Evolutionary conservation across 345 rosid species (phyloP).

Genomic region (Brassica carinata): DNA sequence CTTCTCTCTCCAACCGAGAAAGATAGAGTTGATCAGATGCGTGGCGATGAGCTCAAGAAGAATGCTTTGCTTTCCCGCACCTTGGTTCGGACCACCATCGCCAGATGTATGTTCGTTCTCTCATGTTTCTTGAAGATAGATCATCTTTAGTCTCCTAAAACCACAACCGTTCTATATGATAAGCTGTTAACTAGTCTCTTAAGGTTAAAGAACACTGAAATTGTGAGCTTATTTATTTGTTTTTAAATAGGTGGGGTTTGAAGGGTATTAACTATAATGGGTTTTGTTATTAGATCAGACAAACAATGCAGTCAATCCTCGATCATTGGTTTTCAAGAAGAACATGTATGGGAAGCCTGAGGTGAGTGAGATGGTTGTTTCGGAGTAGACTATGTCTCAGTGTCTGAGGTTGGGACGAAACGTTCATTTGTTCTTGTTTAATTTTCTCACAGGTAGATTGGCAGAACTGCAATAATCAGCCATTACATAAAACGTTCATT

Average conservation of each 20-base stretch:
- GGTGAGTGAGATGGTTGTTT: constrained; percentile 49
- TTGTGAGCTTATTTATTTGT: not conserved
- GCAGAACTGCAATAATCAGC: constrained; percentile 44
- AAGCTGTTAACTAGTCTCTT: too few relatives aligned
- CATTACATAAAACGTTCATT: constrained; percentile 41
- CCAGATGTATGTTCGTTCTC: constrained; percentile 66
- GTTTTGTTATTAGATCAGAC: constrained; percentile 56
- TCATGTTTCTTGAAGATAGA: not conserved
- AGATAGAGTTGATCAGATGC: constrained; percentile 52
- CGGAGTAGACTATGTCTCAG: not conserved
- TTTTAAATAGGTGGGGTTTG: not conserved
- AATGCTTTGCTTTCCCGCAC: constrained; percentile 77
- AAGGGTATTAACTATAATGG: constrained; percentile 19
- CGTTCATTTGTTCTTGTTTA: not conserved
- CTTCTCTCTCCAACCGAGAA: constrained; percentile 77
- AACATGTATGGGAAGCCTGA: constrained; percentile 91
- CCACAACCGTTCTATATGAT: not conserved
- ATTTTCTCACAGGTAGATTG: constrained; percentile 59
- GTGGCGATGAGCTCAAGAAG: constrained; percentile 70
- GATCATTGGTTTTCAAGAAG: constrained; percentile 68
- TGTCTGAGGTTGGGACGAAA: not conserved
- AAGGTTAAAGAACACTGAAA: not conserved
- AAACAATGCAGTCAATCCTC: constrained; percentile 53
- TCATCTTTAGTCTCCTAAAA: not conserved
- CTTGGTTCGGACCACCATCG: constrained; percentile 84